Conservation (phyloP, 1,139 yeast species). For the Kluyveromyces marxianus region DNA sequence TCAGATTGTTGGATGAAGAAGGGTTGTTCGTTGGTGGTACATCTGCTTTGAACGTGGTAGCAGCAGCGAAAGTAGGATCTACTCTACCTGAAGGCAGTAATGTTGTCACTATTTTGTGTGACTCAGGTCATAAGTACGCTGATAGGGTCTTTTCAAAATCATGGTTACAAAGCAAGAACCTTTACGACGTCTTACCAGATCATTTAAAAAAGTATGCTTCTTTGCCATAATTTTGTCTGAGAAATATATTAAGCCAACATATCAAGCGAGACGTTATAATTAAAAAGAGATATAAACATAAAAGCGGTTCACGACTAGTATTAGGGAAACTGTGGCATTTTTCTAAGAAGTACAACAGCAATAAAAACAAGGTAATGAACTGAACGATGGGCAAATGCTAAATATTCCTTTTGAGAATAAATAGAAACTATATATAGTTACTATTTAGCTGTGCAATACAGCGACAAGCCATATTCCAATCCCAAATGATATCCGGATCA, state of each 20-base stretch:
- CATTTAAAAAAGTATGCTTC: conserved; percentile 61
- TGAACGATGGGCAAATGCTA: too few relatives aligned
- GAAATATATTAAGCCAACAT: too few relatives aligned
- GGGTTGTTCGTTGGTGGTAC: conserved; percentile 90
- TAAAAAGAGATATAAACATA: too few relatives aligned
- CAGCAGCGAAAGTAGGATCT: conserved; percentile 67
- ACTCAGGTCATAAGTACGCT: conserved; percentile 82
- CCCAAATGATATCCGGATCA: conserved; percentile 55
- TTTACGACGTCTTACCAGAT: conserved; percentile 60
- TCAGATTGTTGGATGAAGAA: conserved; percentile 75
- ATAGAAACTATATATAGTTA: conserved; percentile 27
- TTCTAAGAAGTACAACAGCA: too few relatives aligned
- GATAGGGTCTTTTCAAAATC: conserved; percentile 67
- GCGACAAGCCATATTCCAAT: conserved; percentile 61
- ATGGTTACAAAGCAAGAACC: conserved; percentile 68
- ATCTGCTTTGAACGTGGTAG: conserved; percentile 74
- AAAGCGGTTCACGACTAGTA: neutral
- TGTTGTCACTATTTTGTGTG: conserved; percentile 75
- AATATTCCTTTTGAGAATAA: neutral
- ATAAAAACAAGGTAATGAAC: too few relatives aligned
- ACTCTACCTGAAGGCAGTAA: conserved; percentile 73
- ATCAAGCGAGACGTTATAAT: too few relatives aligned
- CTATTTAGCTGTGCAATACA: conserved; percentile 71
- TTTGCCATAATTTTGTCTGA: conserved; percentile 23
- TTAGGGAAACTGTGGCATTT: neutral